Evolutionary conservation across 179 eudicot species (phyloP).

Genomic region (Drosera spatulata): DNA sequence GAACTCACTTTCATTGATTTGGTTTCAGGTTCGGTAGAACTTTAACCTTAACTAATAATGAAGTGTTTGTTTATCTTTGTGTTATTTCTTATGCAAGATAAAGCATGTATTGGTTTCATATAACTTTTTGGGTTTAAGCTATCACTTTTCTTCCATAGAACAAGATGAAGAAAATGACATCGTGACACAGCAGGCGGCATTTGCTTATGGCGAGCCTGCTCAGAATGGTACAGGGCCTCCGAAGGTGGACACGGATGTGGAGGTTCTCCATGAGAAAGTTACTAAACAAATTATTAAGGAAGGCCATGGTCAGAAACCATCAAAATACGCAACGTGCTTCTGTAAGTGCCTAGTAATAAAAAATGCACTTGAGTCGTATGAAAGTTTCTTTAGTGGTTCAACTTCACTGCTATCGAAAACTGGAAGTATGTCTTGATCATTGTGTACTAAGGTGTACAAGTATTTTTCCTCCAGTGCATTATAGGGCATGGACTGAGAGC

Average conservation of each 20-base stretch:
- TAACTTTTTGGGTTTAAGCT: too few relatives aligned
- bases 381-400: not conserved
- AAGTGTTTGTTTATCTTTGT: too few relatives aligned
- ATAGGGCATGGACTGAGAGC: constrained; percentile 93
- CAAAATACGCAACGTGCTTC: constrained; percentile 92
- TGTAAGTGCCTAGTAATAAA: constrained; percentile 28
- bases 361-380: not conserved
- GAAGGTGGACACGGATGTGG: constrained; percentile 62
- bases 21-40: not conserved
- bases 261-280: constrained; percentile 81
- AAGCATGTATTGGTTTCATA: too few relatives aligned
- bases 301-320: constrained; percentile 94
- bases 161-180: constrained; percentile 48
- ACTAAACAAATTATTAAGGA: constrained; percentile 84
- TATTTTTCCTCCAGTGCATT: constrained; percentile 49
- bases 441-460: not conserved
- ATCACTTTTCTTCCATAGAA: constrained; percentile 20
- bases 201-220: constrained; percentile 52
- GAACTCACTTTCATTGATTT: not conserved
- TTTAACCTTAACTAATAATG: not conserved
- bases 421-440: not conserved
- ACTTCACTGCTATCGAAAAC: not conserved
- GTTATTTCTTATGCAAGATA: too few relatives aligned
- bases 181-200: constrained; percentile 49
- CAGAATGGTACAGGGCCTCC: constrained; percentile 67